phyloP scores from a whole-genome alignment of 106 monocot species.

The Acanthochlamys bracteata region DNA sequence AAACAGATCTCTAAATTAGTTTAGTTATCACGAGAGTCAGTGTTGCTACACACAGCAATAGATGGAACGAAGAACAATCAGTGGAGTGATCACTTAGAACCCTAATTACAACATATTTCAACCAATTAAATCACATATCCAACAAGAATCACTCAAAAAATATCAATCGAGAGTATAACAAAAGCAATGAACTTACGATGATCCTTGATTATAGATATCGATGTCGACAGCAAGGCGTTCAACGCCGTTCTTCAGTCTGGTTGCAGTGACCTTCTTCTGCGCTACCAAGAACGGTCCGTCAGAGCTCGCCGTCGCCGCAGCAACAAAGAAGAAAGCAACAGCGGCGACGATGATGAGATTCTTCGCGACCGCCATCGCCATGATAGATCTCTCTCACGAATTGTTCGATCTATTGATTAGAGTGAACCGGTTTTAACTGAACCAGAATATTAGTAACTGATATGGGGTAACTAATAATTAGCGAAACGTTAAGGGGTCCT shows the following conservation, averaged over 20 bases:
- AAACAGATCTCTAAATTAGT: too few species aligned
- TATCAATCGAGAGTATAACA: not conserved
- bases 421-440: too few species aligned
- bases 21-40: too few species aligned
- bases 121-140: not conserved
- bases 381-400: too few species aligned
- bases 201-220: conserved; percentile 95
- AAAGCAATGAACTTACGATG: conserved; percentile 39
- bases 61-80: too few species aligned
- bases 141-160: not conserved
- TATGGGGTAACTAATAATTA: too few species aligned
- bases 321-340: not conserved
- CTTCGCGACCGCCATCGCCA: not conserved
- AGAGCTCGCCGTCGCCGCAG: conserved; percentile 23
- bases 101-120: not conserved
- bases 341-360: not conserved
- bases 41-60: too few species aligned
- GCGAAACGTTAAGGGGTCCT: too few species aligned
- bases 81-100: too few species aligned
- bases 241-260: conserved; percentile 65
- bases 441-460: too few species aligned
- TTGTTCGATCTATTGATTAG: too few species aligned
- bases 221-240: conserved; percentile 79
- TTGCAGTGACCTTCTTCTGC: conserved; percentile 76
- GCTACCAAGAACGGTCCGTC: conserved; percentile 80